Evolutionary conservation across 2,329 filamentous ascomycete genomes (phyloP).

Genomic region (Akanthomyces lecanii): DNA sequence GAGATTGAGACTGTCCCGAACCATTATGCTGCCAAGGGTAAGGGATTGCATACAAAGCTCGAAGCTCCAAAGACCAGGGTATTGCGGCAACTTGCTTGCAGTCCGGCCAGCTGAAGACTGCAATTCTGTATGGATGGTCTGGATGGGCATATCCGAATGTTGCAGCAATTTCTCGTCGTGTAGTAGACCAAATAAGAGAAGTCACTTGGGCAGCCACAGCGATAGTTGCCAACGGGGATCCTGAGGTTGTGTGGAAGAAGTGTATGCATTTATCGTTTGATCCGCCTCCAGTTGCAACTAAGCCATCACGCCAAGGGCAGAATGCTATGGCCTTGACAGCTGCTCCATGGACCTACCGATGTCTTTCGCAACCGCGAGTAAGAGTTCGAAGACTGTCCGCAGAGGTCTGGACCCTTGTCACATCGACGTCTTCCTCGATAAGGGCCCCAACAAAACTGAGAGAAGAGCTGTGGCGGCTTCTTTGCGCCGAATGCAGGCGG

Average conservation of each 20-base stretch:
- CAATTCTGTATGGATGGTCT: slow-evolving; percentile 83
- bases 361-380: slow-evolving; percentile 54
- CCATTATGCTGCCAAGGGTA: slow-evolving; percentile 58
- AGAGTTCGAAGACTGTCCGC: slow-evolving; percentile 44
- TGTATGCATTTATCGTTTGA: slow-evolving; percentile 94
- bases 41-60: slow-evolving; percentile 81
- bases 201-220: slow-evolving; percentile 92
- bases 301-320: slow-evolving; percentile 84
- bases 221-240: slow-evolving; percentile 81
- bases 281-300: slow-evolving; percentile 87
- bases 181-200: slow-evolving; percentile 83
- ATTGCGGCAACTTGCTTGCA: slow-evolving; percentile 82
- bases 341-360: slow-evolving; percentile 74
- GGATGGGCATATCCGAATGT: slow-evolving; percentile 93
- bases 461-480: neutral
- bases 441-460: slow-evolving; percentile 3
- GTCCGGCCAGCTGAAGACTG: slow-evolving; percentile 90
- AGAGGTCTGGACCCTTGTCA: slow-evolving; percentile 27
- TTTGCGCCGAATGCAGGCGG: neutral
- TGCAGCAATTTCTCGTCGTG: slow-evolving; percentile 79
- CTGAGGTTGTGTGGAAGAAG: slow-evolving; percentile 86
- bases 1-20: slow-evolving; percentile 23
- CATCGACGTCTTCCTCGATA: slow-evolving; percentile 20
- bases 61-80: slow-evolving; percentile 73
- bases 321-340: slow-evolving; percentile 97